Base-by-base conservation (phyloP, 2,329 filamentous ascomycete genomes). In the Camillea tinctor region DNA sequence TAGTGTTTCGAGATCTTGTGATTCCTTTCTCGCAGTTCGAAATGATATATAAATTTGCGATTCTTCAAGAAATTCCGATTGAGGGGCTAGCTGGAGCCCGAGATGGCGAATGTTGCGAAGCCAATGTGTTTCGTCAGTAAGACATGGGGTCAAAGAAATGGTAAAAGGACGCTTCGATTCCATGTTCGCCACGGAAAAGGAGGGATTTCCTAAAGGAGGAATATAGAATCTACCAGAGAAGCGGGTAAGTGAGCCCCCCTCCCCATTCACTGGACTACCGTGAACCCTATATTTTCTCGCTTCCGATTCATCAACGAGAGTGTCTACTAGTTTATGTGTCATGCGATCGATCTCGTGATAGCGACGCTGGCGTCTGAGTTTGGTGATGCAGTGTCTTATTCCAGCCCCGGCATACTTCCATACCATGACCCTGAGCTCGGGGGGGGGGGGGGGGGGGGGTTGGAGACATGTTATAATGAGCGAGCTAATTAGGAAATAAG, bases 291-390 rank as follows among this genome's bases (percentile, higher is more conserved):
- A 26, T 20, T 17, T 21, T 57, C 40, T 20, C 7, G 15, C 24
- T 4, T 22, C 24, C 6, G 40, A 52, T 30, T 26, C 20, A 8
- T 48, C 52, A 19, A 52, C 24, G 23, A 57, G 51, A 21, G 40
- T 54, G 9, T 23, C 19, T 9, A 50, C 15, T 17, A 58, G 50
- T 26, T 17, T 49, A 19, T 58, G 7, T 2, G 52, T 56, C n/a
- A 55, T 52, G 48, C 52, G 22, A 19, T 61, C 55, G 19, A 58
- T 40, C 22, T 48, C 52, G 20, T 52, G 48, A n/a, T 55, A 58
- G 22, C 52, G 22, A 13, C 52, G 15, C 1, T 15, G 3, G 20
- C 22, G n/a, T 4, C 9, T 4, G 21, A 15, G 17, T 7, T 20
- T 20, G 5, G 22, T 40, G 24, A 57, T n/a, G 24, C 57, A 57